Evolutionary conservation across 805 yeast species (phyloP).

Genomic region (Suhomyces canberraensis): DNA sequence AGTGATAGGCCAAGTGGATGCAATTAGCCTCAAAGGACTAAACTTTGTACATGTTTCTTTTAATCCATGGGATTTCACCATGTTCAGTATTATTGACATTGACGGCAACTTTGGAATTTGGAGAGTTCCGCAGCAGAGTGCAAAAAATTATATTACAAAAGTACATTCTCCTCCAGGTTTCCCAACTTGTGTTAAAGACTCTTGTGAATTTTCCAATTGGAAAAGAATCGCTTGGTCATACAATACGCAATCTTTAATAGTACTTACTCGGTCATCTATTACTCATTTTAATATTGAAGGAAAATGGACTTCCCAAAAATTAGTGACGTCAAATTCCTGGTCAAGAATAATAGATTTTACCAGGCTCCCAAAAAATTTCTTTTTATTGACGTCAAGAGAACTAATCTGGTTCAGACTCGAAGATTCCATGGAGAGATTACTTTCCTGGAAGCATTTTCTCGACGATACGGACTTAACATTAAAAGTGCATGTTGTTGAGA

Average conservation of each 20-base stretch:
- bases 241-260: slow-evolving; percentile 22
- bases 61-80: slow-evolving; percentile 38
- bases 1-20: slow-evolving; percentile 17
- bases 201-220: slow-evolving; percentile 55
- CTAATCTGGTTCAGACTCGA: slow-evolving; percentile 48
- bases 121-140: slow-evolving; percentile 11
- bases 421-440: slow-evolving; percentile 38
- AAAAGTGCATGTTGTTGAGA: slow-evolving; percentile 26
- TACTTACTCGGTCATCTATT: slow-evolving; percentile 44
- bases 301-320: slow-evolving; percentile 23
- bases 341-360: slow-evolving; percentile 46
- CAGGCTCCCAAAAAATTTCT: slow-evolving; percentile 31
- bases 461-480: slow-evolving; percentile 46
- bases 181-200: slow-evolving; percentile 29
- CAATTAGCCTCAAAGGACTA: slow-evolving; percentile 22
- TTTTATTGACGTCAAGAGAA: slow-evolving; percentile 66
- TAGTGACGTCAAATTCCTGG: slow-evolving; percentile 53
- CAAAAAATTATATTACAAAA: not conserved
- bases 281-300: slow-evolving; percentile 22
- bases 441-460: slow-evolving; percentile 75
- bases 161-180: not conserved
- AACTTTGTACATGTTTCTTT: slow-evolving; percentile 46
- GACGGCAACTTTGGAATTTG: slow-evolving; percentile 52
- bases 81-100: slow-evolving; percentile 46
- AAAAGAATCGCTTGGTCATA: slow-evolving; percentile 49